These are phyloP conservation scores for Ascocoryne sarcoides DNA, from an alignment of 2,329 filamentous ascomycete species.

Conservation along the genomic window DNA sequence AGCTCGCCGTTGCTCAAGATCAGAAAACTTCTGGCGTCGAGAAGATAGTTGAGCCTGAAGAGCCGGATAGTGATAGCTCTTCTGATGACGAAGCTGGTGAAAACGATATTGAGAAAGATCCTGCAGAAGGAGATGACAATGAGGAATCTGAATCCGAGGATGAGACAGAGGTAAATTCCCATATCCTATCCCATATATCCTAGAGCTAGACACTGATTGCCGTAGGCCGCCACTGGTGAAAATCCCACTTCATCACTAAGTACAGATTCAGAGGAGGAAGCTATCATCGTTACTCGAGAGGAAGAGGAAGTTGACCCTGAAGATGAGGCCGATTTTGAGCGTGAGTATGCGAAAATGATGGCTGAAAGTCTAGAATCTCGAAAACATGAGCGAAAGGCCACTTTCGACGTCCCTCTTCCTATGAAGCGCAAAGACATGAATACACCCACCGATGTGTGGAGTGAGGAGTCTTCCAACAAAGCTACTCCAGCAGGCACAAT, in stretches of 20 bases:
- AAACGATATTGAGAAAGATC: conserved; percentile 46
- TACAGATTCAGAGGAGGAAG: conserved; percentile 68
- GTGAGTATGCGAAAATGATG: conserved; percentile 98
- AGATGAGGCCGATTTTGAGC: conserved; percentile 93
- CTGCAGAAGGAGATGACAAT: conserved; percentile 34
- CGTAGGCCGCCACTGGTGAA: conserved; percentile 36
- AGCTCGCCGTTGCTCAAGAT: conserved; percentile 80
- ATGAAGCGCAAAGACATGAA: conserved; percentile 57
- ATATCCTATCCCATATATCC: neutral
- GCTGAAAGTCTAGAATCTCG: conserved; percentile 90
- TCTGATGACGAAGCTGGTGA: conserved; percentile 56
- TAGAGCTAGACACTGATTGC: neutral
- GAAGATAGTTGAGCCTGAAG: conserved; percentile 60
- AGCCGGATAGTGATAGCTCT: conserved; percentile 58
- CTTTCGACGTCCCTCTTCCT: conserved; percentile 96
- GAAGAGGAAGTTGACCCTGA: conserved; percentile 88
- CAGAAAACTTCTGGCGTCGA: conserved; percentile 72
- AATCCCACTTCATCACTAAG: conserved; percentile 42
- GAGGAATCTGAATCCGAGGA: conserved; percentile 47
- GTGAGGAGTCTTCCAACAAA: conserved; percentile 33
- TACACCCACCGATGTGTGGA: conserved; percentile 27
- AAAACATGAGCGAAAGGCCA: conserved; percentile 88
- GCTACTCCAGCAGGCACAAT: conserved; percentile 53
- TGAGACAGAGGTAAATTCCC: conserved; percentile 42
- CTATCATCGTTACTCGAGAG: conserved; percentile 83